These are phyloP conservation scores for Pichia membranifaciens DNA, from an alignment of 805 yeast genomes.

Conservation along the genomic window DNA sequence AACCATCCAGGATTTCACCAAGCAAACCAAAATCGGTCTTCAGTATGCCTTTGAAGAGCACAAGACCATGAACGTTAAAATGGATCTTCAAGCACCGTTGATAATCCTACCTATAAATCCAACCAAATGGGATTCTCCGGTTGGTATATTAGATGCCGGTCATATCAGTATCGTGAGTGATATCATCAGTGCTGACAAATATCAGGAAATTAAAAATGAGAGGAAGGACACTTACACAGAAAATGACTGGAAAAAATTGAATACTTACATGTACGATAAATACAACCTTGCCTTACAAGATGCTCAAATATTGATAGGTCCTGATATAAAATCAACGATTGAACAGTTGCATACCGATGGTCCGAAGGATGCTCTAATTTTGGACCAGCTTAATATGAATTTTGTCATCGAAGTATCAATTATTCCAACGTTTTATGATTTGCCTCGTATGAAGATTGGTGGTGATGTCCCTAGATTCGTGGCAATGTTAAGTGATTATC, in stretches of 20 bases:
- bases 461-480: slow-evolving; percentile 71
- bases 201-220: slow-evolving; percentile 64
- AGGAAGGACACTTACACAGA: slow-evolving; percentile 45
- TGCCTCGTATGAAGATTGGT: slow-evolving; percentile 66
- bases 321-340: slow-evolving; percentile 71
- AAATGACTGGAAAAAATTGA: slow-evolving; percentile 71
- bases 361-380: slow-evolving; percentile 50
- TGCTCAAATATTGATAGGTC: slow-evolving; percentile 85
- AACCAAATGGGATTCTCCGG: slow-evolving; percentile 73
- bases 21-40: slow-evolving; percentile 85
- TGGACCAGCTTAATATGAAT: slow-evolving; percentile 71
- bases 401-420: slow-evolving; percentile 78
- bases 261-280: slow-evolving; percentile 82
- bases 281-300: slow-evolving; percentile 72
- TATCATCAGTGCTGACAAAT: slow-evolving; percentile 61
- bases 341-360: slow-evolving; percentile 53
- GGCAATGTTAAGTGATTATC: slow-evolving; percentile 77
- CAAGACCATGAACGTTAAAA: slow-evolving; percentile 75
- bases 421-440: slow-evolving; percentile 67
- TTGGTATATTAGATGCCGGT: slow-evolving; percentile 92
- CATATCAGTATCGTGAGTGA: slow-evolving; percentile 82
- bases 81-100: slow-evolving; percentile 92
- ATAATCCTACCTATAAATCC: slow-evolving; percentile 83
- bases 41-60: slow-evolving; percentile 94
- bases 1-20: slow-evolving; percentile 84